Evolutionary conservation across 2,329 filamentous ascomycete genomes (phyloP).

Genomic region (Aureobasidium namibiae): DNA sequence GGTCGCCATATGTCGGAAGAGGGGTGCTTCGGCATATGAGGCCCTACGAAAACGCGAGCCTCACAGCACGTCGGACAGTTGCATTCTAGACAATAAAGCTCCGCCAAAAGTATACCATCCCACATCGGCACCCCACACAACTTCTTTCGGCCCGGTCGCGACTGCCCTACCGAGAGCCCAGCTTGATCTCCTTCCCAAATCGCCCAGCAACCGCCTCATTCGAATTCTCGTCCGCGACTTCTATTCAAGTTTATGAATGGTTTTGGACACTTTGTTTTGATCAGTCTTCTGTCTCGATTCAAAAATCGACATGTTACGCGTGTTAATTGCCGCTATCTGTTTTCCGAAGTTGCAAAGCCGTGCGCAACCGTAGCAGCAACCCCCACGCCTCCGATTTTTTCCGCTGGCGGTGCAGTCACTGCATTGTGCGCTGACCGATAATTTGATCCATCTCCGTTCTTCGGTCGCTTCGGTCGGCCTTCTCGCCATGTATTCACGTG

Average conservation of each 20-base stretch:
- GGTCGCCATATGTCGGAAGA: slow-evolving; percentile 6
- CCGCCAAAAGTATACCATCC: neutral
- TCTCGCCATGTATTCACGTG: neutral
- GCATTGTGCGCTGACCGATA: neutral
- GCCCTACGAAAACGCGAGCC: neutral
- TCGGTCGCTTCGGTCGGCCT: neutral
- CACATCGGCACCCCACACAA: no score
- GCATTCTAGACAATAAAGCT: neutral
- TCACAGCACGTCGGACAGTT: neutral
- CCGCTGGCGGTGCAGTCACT: no score
- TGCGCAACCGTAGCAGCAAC: neutral
- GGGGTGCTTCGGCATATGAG: slow-evolving; percentile 1
- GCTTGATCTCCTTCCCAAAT: neutral
- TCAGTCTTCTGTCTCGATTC: neutral
- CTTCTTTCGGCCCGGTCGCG: slow-evolving; percentile 2
- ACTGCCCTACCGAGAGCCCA: neutral
- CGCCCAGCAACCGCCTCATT: neutral
- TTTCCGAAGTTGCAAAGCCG: slow-evolving; percentile 1
- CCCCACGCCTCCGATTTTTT: slow-evolving; percentile 6
- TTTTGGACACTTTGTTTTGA: neutral
- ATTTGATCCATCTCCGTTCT: neutral
- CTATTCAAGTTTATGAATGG: slow-evolving; percentile 5
- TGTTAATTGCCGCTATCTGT: slow-evolving; percentile 1
- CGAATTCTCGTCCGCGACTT: neutral
- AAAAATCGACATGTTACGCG: neutral